Conservation (phyloP, 306 rosid genomes). For the Vicia faba region DNA sequence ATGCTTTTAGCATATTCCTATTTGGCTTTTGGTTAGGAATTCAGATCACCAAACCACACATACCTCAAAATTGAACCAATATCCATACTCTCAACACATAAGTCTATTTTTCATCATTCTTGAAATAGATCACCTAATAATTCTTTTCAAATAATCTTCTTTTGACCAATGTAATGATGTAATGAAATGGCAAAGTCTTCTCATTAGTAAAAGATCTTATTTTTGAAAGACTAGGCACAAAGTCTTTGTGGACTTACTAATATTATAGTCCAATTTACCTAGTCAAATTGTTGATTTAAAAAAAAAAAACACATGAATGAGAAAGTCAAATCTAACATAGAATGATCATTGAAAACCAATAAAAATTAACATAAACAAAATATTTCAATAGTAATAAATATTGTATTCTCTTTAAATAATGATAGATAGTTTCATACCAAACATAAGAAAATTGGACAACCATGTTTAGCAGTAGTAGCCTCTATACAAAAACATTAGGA, state of each 20-base stretch:
- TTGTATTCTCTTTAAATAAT: conserved; percentile 35
- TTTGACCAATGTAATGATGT: background rate
- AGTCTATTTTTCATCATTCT: background rate
- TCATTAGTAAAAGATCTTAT: background rate
- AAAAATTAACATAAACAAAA: conserved; percentile 8
- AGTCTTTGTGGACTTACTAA: background rate
- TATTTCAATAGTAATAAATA: conserved; percentile 6
- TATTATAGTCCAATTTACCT: background rate
- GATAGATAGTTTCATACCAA: background rate
- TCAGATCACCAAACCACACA: conserved; percentile 32
- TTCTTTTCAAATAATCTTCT: background rate
- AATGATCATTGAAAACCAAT: background rate
- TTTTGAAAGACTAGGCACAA: background rate
- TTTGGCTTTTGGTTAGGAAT: conserved; percentile 15
- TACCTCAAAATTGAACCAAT: conserved; percentile 17
- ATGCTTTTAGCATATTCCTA: background rate
- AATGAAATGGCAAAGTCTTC: background rate
- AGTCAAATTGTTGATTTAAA: background rate
- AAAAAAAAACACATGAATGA: background rate
- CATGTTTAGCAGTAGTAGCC: conserved; percentile 38
- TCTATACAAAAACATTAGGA: conserved; percentile 44
- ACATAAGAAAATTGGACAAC: conserved; percentile 30
- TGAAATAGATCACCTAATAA: conserved; percentile 19
- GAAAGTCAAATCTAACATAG: background rate
- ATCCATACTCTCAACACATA: conserved; percentile 8